Evolutionary conservation across 176 grass and related monocot genomes (phyloP).

Genomic region (Rhynchospora breviuscula): DNA sequence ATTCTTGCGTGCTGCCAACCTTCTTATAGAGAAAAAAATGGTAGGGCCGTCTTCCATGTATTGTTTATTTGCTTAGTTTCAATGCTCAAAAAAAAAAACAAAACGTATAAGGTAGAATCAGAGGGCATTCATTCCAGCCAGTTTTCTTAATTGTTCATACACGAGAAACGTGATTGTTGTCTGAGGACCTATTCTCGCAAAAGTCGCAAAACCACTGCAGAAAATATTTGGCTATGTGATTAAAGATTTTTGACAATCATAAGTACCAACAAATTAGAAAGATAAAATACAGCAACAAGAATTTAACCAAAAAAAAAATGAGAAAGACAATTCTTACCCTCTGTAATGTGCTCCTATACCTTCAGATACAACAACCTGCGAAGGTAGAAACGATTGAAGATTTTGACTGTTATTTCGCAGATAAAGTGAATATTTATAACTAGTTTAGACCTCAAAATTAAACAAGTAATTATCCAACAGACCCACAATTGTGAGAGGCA

Average conservation of each 20-base stretch:
- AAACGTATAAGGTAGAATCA: constrained; percentile 15
- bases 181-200: constrained; percentile 86
- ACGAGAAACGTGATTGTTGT: constrained; percentile 75
- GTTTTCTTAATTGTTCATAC: constrained; percentile 74
- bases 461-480: background rate
- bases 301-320: background rate
- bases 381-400: constrained; percentile 22
- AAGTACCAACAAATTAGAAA: background rate
- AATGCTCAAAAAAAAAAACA: background rate
- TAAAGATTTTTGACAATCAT: background rate
- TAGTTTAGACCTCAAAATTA: background rate
- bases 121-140: constrained; percentile 64
- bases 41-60: background rate
- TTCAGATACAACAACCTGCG: constrained; percentile 66
- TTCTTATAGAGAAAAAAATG: background rate
- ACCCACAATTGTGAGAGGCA: background rate
- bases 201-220: constrained; percentile 72
- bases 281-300: background rate
- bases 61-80: background rate
- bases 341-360: constrained; percentile 76
- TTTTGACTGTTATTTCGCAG: background rate
- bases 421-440: constrained; percentile 2
- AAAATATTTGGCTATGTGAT: background rate
- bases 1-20: background rate
- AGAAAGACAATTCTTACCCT: constrained; percentile 43